These are phyloP conservation scores for Paramecium octaurelia DNA, from an alignment of 73 alveolate genomes.

Conservation along the genomic window DNA sequence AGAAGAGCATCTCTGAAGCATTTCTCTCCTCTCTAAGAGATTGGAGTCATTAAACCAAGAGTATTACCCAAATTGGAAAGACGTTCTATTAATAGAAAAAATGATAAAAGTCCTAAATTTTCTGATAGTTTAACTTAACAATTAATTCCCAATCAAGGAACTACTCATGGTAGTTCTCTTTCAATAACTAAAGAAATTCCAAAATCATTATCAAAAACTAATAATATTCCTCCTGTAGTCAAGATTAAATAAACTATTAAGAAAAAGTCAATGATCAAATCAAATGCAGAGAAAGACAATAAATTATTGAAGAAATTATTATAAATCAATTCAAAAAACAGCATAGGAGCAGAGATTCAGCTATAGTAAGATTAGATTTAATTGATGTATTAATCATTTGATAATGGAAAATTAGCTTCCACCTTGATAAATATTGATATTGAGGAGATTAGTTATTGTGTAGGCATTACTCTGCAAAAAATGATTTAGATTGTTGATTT, in stretches of 20 bases:
- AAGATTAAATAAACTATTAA: neutral
- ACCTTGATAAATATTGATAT: constrained; percentile 69
- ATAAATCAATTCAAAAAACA: neutral
- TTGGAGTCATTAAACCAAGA: neutral
- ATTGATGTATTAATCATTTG: constrained; percentile 63
- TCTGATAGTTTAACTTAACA: neutral
- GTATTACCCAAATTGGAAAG: neutral
- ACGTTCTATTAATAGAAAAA: neutral
- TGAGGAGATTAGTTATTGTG: constrained; percentile 67
- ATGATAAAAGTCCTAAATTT: neutral
- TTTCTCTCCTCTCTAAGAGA: neutral
- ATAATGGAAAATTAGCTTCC: constrained; percentile 62
- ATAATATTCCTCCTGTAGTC: neutral
- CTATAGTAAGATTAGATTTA: neutral
- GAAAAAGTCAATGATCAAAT: neutral
- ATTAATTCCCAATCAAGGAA: neutral
- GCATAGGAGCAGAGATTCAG: neutral
- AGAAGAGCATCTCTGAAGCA: neutral
- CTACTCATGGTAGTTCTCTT: neutral
- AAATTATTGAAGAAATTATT: neutral
- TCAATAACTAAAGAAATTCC: neutral
- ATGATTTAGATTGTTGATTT: neutral
- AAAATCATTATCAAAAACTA: neutral
- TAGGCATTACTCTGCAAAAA: constrained; percentile 52
- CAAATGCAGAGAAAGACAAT: neutral